Evolutionary conservation across 2,329 filamentous ascomycete species (phyloP).

Genomic region (Colletotrichum sp.): DNA sequence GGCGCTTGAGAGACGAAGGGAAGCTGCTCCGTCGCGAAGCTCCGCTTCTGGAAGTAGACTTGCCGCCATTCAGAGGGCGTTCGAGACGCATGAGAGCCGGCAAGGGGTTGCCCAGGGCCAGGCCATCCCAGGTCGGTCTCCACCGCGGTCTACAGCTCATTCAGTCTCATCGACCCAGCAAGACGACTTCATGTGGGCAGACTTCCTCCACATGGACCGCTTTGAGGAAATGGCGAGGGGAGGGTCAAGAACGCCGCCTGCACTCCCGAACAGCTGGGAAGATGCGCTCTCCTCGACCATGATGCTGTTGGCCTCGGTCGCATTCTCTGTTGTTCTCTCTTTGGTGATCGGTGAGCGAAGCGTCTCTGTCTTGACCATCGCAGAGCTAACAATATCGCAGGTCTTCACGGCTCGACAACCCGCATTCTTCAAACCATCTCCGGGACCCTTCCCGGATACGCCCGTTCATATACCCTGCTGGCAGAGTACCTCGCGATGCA

Average conservation of each 20-base stretch:
- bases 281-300: slow-evolving; percentile 18
- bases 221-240: neutral
- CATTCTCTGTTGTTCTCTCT: slow-evolving; percentile 16
- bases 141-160: neutral
- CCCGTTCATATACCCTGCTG: neutral
- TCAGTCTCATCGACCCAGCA: neutral
- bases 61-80: slow-evolving; percentile 8
- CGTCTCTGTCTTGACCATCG: too few species aligned
- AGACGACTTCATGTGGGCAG: slow-evolving; percentile 1
- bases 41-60: slow-evolving; percentile 5
- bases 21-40: neutral
- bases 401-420: neutral
- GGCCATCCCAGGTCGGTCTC: neutral
- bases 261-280: neutral
- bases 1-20: slow-evolving; percentile 4
- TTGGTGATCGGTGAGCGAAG: slow-evolving; percentile 12
- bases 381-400: neutral
- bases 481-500: slow-evolving; percentile 8
- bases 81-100: neutral
- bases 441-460: neutral
- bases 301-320: slow-evolving; percentile 22
- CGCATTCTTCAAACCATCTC: neutral
- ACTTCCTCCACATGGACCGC: slow-evolving; percentile 14
- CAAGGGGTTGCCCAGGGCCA: neutral
- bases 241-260: neutral